Conservation (phyloP, 768 basidiomycete genomes). For the Rhodocollybia butyracea region DNA sequence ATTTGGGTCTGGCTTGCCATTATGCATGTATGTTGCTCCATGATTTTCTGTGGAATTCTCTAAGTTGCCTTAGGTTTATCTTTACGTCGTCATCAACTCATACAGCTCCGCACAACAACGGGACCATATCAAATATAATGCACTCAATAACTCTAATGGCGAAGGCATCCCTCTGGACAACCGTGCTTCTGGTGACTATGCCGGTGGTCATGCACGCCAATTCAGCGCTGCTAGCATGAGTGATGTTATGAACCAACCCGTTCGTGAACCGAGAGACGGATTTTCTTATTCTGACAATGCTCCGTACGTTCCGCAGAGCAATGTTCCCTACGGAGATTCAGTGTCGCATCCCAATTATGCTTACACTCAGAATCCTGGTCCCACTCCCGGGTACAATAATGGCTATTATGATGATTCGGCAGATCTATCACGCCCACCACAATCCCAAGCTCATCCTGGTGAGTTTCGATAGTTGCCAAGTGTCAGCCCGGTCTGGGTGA, state of each 20-base stretch:
- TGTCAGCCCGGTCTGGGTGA: conserved; percentile 20
- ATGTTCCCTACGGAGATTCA: conserved; percentile 11
- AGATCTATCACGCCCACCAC: conserved; percentile 33
- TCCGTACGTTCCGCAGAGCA: conserved; percentile 28
- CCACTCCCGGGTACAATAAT: conserved; percentile 36
- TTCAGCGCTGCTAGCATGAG: conserved; percentile 54
- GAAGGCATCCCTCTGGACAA: conserved; percentile 62
- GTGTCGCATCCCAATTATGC: conserved; percentile 20
- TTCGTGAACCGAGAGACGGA: conserved; percentile 43
- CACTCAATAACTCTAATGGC: conserved; percentile 57
- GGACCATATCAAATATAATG: conserved; percentile 82
- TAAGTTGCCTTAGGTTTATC: conserved; percentile 56
- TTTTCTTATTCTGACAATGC: conserved; percentile 33
- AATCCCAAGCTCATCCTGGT: conserved; percentile 46
- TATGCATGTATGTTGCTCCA: conserved; percentile 52
- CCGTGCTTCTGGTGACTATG: conserved; percentile 49
- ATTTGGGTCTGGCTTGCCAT: conserved; percentile 81
- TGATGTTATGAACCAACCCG: conserved; percentile 50
- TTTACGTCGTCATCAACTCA: conserved; percentile 43
- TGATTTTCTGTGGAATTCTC: conserved; percentile 6
- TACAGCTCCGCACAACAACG: conserved; percentile 71
- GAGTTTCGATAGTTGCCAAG: conserved; percentile 26
- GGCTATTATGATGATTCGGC: conserved; percentile 25
- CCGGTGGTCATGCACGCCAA: conserved; percentile 40
- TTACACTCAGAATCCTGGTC: conserved; percentile 36